Evolutionary conservation across 2,329 filamentous ascomycete species (phyloP).

Genomic region (Tolypocladium inflatum): DNA sequence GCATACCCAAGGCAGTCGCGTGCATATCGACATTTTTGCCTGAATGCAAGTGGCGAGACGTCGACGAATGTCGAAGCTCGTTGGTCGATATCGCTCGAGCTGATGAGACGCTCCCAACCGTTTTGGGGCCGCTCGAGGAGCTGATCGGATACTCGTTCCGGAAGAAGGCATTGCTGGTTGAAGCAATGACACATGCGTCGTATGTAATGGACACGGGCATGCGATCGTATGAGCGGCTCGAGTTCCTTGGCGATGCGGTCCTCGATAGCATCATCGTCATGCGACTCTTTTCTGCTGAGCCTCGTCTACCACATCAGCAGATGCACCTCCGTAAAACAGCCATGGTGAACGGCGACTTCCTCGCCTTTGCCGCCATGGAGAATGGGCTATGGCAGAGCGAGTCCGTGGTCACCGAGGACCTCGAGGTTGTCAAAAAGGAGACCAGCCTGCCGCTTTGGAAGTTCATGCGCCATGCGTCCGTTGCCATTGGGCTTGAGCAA

Average conservation of each 20-base stretch:
- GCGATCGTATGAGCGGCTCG: conserved; percentile 58
- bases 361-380: conserved; percentile 65
- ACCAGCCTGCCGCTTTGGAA: conserved; percentile 47
- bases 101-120: conserved; percentile 24
- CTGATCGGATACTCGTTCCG: conserved; percentile 64
- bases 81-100: conserved; percentile 33
- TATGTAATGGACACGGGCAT: conserved; percentile 30
- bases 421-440: conserved; percentile 10
- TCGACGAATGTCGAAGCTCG: conserved; percentile 27
- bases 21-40: conserved; percentile 61
- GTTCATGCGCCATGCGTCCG: conserved; percentile 54
- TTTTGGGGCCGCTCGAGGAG: conserved; percentile 44
- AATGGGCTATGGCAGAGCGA: conserved; percentile 13
- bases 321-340: conserved; percentile 73
- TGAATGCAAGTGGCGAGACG: conserved; percentile 43
- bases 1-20: conserved; percentile 48
- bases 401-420: conserved; percentile 7
- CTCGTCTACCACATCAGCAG: conserved; percentile 35
- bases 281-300: conserved; percentile 40
- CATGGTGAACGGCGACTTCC: conserved; percentile 69
- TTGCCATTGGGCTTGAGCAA: conserved; percentile 37
- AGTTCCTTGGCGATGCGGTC: conserved; percentile 80
- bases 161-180: conserved; percentile 58
- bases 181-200: conserved; percentile 75
- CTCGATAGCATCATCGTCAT: conserved; percentile 68